Conservation (phyloP, 257 asterid genomes). For the Sherardia arvensis region DNA sequence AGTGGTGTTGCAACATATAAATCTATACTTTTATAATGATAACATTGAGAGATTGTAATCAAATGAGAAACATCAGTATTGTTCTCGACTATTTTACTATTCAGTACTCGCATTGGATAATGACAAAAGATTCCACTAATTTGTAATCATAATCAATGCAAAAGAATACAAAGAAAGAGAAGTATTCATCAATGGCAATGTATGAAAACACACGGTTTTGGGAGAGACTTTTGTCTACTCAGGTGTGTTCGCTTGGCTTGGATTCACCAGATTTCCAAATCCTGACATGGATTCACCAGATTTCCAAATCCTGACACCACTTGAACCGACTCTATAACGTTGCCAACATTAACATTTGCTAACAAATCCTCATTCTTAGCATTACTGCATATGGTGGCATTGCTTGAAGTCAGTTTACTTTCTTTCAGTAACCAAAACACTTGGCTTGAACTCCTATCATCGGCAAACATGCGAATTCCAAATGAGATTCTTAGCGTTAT, state of each 20-base stretch:
- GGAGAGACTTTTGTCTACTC: neutral
- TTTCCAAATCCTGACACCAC: constrained; percentile 85
- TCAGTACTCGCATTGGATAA: neutral
- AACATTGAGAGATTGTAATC: too few relatives aligned
- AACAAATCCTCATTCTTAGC: constrained; percentile 77
- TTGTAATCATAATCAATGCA: neutral
- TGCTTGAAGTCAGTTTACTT: constrained; percentile 97
- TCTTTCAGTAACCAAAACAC: constrained; percentile 96
- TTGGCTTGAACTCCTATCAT: constrained; percentile 96
- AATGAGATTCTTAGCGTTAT: neutral
- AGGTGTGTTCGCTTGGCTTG: neutral
- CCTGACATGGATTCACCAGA: constrained; percentile 90
- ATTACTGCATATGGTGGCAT: constrained; percentile 89
- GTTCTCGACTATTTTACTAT: too few relatives aligned
- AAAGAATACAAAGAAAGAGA: constrained; percentile 11
- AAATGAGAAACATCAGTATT: too few relatives aligned
- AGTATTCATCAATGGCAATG: neutral
- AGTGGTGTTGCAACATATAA: too few relatives aligned
- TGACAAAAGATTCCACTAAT: neutral
- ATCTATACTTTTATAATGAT: too few relatives aligned
- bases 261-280: too few relatives aligned
- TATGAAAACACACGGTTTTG: neutral
- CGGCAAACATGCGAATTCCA: constrained; percentile 1
- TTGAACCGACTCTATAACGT: constrained; percentile 81
- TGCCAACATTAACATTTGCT: constrained; percentile 97